Base-by-base conservation (phyloP, 306 rosid genomes). In the Cucurbita maxima region DNA sequence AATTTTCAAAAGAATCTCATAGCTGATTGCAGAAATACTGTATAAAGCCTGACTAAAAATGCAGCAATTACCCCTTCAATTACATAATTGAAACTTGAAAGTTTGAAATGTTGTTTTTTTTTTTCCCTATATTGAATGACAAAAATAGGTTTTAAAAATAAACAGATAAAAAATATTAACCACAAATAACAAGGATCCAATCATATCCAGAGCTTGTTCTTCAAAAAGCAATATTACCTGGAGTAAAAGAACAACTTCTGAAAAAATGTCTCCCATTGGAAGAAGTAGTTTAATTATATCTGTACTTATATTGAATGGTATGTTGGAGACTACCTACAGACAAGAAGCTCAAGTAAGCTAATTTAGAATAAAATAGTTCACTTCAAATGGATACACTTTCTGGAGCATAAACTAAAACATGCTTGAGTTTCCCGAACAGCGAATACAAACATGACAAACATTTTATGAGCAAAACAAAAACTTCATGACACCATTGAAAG, bases 201-300 rank as follows among this genome's bases (percentile, higher is more conserved):
- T 37, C 53, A 41, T 64, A 10, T 41, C 10, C 1, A 3, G 40
- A 67, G 47, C 9, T 45, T 45, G 56, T 47, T 67, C 55, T 51
- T 16, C 25, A 51, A 34, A 30, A 71, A 52, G 60, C 19, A 50
- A 71, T 15, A 51, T 5, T 71, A 71, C 98, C 92, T 88, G 96
- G 64, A 93, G 92, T 75, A 90, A 82, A 34, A 93, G 93, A 84
- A 85, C 88, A 53, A 88, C 96, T 75, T 87, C 92, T 30, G 94
- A 86, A 78, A 93, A 86, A 55, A 90, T 81, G 85, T 93, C 96
- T 12, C 98, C 98, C 98, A 93, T 85, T 58, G 94, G 98, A 82
- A 93, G 96, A n/a, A 93, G 87, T 69, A 76, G 88, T 84, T 86
- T 90, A 76, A 93, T 82, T 75, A 88, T 88, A 76, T 88, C 89